Evolutionary conservation across 257 asterid genomes (phyloP).

Genomic region (Fraxinus anomala): DNA sequence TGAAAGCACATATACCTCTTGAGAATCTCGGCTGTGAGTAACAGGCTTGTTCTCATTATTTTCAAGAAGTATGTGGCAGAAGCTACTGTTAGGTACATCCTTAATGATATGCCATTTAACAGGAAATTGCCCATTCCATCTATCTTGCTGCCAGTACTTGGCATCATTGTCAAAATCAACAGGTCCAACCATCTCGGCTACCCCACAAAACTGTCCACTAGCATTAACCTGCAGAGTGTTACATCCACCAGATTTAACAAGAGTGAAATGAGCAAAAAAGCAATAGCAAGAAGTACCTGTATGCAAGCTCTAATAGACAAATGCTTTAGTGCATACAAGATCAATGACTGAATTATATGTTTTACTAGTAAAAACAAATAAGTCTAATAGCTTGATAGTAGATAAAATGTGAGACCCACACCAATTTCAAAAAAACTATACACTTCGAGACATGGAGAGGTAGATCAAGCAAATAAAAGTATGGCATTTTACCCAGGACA

Average conservation of each 20-base stretch:
- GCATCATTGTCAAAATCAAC: constrained; percentile 93
- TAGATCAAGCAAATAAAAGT: not conserved
- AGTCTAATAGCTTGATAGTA: not conserved
- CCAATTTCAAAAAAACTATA: not conserved
- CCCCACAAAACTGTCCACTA: constrained; percentile 97
- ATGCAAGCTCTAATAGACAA: constrained; percentile 20
- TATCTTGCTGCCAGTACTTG: constrained; percentile 98
- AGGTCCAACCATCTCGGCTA: constrained; percentile 96
- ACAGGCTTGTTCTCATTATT: constrained; percentile 99
- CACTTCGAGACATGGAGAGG: not conserved
- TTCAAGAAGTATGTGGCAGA: constrained; percentile 89
- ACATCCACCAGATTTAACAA: constrained; percentile 26
- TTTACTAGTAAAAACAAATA: not conserved
- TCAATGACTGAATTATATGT: not conserved
- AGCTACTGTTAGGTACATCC: constrained; percentile 93
- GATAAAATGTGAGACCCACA: not conserved
- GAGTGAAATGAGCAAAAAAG: constrained; percentile 10
- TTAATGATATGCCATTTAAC: constrained; percentile 93
- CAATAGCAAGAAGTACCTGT: constrained; percentile 12
- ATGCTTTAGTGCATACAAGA: constrained; percentile 16
- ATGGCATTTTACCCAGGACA: not conserved
- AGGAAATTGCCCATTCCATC: constrained; percentile 99
- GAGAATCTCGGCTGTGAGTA: constrained; percentile 99
- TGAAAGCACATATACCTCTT: constrained; percentile 66
- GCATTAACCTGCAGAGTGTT: constrained; percentile 77